Conservation (phyloP, 305 asterid species). For the Plantago lanceolata region DNA sequence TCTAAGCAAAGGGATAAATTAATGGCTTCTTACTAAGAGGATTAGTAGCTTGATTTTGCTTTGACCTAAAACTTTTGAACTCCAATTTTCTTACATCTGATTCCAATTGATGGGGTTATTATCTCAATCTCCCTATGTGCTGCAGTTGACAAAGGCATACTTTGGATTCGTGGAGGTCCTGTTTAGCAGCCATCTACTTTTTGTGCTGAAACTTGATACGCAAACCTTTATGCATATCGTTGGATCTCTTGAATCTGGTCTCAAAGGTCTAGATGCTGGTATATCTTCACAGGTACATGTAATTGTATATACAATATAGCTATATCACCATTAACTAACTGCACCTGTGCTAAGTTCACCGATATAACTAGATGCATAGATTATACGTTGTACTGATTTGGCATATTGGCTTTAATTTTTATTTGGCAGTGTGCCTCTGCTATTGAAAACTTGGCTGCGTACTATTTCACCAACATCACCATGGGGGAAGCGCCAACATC, state of each 20-base stretch:
- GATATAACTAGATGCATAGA: not conserved
- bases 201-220: constrained; percentile 69
- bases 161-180: constrained; percentile 86
- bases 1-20: constrained; percentile 17
- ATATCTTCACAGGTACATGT: constrained; percentile 82
- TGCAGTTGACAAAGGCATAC: constrained; percentile 92
- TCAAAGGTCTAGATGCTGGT: constrained; percentile 80
- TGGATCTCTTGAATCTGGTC: constrained; percentile 93
- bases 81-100: constrained; percentile 13
- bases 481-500: constrained; percentile 70
- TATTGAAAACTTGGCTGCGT: constrained; percentile 79
- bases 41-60: not conserved
- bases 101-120: constrained; percentile 19
- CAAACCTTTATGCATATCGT: constrained; percentile 80
- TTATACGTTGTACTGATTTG: constrained; percentile 19
- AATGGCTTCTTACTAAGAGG: not conserved
- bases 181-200: constrained; percentile 68
- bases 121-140: constrained; percentile 26
- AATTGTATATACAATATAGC: not conserved
- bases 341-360: constrained; percentile 12
- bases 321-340: constrained; percentile 3
- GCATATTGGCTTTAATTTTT: constrained; percentile 16
- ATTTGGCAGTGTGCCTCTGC: constrained; percentile 80
- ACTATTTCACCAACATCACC: constrained; percentile 77
- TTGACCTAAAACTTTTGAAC: not conserved